Percentiles rank a stretch among this genome's conserved stretches.
Conservation (phyloP, 371 early-diverging fungal genomes). For the Lichtheimia hyalospora region DNA sequence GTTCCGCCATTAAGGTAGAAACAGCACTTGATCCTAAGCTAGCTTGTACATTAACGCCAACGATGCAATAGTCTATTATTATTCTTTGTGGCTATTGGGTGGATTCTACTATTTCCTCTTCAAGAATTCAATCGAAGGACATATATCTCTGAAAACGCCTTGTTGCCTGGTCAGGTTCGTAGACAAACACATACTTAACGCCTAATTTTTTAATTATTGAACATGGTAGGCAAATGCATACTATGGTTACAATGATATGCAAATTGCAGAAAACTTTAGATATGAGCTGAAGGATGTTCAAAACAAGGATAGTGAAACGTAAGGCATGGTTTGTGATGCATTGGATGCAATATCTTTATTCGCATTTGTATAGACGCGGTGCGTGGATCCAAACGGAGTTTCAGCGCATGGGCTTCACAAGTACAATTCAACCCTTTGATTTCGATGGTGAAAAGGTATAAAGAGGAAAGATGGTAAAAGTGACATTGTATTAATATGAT, state of each 20-base stretch:
- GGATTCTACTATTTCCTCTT: slow-evolving; percentile 54
- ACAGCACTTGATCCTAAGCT: too few species aligned
- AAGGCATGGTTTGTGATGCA: neutral
- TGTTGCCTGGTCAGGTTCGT: slow-evolving; percentile 73
- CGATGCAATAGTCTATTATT: slow-evolving; percentile 34
- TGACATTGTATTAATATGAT: neutral
- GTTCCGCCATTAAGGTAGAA: slow-evolving; percentile 25
- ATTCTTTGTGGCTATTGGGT: slow-evolving; percentile 48
- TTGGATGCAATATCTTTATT: too few species aligned
- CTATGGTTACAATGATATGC: slow-evolving; percentile 52
- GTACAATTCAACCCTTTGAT: slow-evolving; percentile 59
- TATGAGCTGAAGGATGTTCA: slow-evolving; percentile 13
- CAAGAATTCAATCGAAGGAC: slow-evolving; percentile 57
- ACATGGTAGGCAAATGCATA: slow-evolving; percentile 53
- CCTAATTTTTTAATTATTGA: neutral
- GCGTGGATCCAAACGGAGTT: slow-evolving; percentile 53
- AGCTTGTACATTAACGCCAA: neutral
- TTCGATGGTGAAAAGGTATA: slow-evolving; percentile 11
- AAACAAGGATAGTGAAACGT: neutral
- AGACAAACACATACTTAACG: neutral
- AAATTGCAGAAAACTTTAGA: slow-evolving; percentile 53
- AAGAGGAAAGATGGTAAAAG: too few species aligned
- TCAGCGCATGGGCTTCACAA: slow-evolving; percentile 53
- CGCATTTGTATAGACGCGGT: slow-evolving; percentile 41
- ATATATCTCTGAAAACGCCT: slow-evolving; percentile 82